These are phyloP conservation scores for Coniferiporia weirii DNA, from an alignment of 1,284 basidiomycete species.

Conservation along the genomic window DNA sequence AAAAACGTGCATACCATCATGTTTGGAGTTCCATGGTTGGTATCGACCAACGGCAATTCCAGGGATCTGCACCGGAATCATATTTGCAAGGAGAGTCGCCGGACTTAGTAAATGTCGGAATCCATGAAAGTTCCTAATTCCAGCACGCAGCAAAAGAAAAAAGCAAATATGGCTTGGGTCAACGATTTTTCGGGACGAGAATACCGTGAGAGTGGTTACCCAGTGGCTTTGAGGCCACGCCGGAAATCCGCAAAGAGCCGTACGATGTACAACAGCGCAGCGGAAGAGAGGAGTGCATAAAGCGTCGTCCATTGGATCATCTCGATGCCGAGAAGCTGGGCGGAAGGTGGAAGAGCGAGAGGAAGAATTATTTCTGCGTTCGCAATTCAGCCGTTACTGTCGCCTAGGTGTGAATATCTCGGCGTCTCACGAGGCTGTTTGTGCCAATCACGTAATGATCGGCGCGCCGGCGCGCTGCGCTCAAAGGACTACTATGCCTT, in stretches of 20 bases:
- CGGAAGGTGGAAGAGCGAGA: background rate
- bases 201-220: conserved; percentile 1
- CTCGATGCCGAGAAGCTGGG: background rate
- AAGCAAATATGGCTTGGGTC: background rate
- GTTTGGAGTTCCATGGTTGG: conserved; percentile 3
- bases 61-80: conserved; percentile 9
- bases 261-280: conserved; percentile 4
- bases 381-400: no score
- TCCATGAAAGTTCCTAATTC: conserved; percentile 13
- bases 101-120: no score
- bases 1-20: conserved; percentile 1
- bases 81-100: conserved; percentile 5
- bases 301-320: conserved; percentile 8
- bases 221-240: conserved; percentile 1
- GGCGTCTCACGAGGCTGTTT: no score
- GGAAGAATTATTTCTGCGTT: no score
- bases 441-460: no score
- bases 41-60: conserved; percentile 5
- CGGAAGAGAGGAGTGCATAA: background rate
- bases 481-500: no score
- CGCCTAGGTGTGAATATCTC: no score
- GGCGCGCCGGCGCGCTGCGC: no score
- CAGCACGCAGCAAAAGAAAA: background rate
- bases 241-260: conserved; percentile 8
- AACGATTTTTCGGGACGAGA: background rate